phyloP scores from a whole-genome alignment of 2,329 filamentous ascomycete genomes.

The Penicillium olsonii region DNA sequence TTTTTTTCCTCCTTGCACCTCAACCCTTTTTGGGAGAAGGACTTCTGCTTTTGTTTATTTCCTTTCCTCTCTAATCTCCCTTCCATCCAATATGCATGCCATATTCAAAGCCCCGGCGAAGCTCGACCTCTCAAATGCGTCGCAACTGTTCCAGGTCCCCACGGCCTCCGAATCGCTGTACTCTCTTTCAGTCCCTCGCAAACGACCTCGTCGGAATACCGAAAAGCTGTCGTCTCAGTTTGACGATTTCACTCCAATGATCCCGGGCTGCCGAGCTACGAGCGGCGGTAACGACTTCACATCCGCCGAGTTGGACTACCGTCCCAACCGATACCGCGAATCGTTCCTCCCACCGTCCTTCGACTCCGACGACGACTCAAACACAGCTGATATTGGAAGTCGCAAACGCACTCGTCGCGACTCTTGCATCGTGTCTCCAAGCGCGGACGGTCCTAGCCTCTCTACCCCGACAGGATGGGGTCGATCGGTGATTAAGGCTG shows the following conservation, averaged over 20 bases:
- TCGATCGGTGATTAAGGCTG: constrained; percentile 44
- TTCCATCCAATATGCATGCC: constrained; percentile 30
- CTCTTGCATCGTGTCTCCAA: constrained; percentile 28
- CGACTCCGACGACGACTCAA: constrained; percentile 29
- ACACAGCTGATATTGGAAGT: constrained; percentile 21
- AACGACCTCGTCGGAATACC: constrained; percentile 33
- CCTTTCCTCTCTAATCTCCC: background rate
- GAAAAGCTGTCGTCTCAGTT: constrained; percentile 26
- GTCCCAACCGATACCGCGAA: constrained; percentile 45
- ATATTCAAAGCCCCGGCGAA: constrained; percentile 40
- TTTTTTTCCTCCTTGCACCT: constrained; percentile 2
- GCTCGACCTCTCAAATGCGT: constrained; percentile 41
- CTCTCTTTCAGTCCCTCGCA: constrained; percentile 37
- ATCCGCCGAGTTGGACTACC: constrained; percentile 41
- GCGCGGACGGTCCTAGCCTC: constrained; percentile 15
- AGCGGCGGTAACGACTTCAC: constrained; percentile 29
- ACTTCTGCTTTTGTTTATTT: background rate
- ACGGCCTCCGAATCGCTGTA: constrained; percentile 42
- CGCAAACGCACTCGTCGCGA: constrained; percentile 38
- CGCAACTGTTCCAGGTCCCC: constrained; percentile 40
- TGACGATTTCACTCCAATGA: constrained; percentile 37
- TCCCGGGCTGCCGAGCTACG: constrained; percentile 42
- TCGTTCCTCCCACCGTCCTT: constrained; percentile 27
- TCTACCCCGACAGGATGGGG: constrained; percentile 38
- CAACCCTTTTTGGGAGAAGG: constrained; percentile 1